A percentile compares a stretch with the other conserved stretches of the same genome.
Conservation (phyloP, 2,329 filamentous ascomycete genomes). For the Aspergillus vadensis region DNA sequence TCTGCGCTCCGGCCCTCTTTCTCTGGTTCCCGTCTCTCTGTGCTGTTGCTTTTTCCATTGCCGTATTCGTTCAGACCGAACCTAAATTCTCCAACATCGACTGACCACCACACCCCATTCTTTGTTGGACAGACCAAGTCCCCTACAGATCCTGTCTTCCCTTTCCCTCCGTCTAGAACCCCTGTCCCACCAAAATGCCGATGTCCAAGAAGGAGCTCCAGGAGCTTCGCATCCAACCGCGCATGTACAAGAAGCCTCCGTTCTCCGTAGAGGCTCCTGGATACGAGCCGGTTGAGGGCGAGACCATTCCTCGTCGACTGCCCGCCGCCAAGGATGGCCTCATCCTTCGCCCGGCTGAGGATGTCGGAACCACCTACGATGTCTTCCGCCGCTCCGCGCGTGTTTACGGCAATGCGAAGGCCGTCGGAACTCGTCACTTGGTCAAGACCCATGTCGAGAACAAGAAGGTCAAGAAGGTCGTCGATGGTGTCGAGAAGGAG, state of each 20-base stretch:
- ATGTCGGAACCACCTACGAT: slow-evolving; percentile 76
- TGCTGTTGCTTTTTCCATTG: neutral
- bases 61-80: neutral
- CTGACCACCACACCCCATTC: neutral
- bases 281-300: slow-evolving; percentile 69
- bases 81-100: neutral
- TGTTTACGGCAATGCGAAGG: slow-evolving; percentile 63
- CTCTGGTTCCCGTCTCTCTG: slow-evolving; percentile 3
- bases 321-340: slow-evolving; percentile 70
- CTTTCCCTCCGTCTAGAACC: neutral
- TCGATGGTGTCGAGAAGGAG: slow-evolving; percentile 76
- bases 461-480: slow-evolving; percentile 85
- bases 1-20: neutral
- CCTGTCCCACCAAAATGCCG: neutral
- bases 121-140: slow-evolving; percentile 1
- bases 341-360: slow-evolving; percentile 64
- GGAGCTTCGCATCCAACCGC: slow-evolving; percentile 41
- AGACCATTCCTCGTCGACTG: slow-evolving; percentile 81
- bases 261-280: slow-evolving; percentile 74
- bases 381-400: slow-evolving; percentile 70
- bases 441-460: slow-evolving; percentile 78
- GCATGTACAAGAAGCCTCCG: slow-evolving; percentile 68
- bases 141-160: slow-evolving; percentile 3
- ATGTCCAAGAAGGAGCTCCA: slow-evolving; percentile 35
- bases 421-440: slow-evolving; percentile 71